Evolutionary conservation across 202 grass and related monocot species (phyloP).

Genomic region (Carex sylvatica): DNA sequence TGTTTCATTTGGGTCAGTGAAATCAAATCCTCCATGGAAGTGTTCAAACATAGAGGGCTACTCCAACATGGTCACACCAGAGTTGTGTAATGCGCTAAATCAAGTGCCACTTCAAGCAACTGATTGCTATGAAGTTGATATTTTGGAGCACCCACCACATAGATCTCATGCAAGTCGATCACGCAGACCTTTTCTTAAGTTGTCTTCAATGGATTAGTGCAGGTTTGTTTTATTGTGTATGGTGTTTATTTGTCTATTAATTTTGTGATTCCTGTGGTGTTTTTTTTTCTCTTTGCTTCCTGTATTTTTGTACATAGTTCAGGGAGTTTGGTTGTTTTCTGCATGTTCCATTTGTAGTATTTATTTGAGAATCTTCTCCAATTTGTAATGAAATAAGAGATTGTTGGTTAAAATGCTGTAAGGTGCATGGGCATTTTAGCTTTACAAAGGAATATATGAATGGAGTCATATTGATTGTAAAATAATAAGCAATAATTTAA

Average conservation of each 20-base stretch:
- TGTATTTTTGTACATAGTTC: constrained; percentile 55
- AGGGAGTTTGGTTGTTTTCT: constrained; percentile 29
- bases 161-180: constrained; percentile 25
- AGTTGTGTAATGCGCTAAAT: constrained; percentile 72
- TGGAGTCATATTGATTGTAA: background rate
- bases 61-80: constrained; percentile 78
- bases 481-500: too few species aligned
- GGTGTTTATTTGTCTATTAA: constrained; percentile 58
- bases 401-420: background rate
- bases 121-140: constrained; percentile 45
- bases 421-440: background rate
- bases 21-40: constrained; percentile 67
- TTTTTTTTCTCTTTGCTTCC: constrained; percentile 17
- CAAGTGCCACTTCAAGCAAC: constrained; percentile 35
- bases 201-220: constrained; percentile 38
- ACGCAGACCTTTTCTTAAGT: constrained; percentile 40
- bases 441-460: constrained; percentile 3
- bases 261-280: constrained; percentile 41
- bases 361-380: constrained; percentile 26
- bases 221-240: constrained; percentile 23
- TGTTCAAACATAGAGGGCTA: constrained; percentile 82
- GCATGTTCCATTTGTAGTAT: constrained; percentile 38
- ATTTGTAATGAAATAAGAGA: background rate
- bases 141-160: constrained; percentile 24
- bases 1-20: constrained; percentile 55